Evolutionary conservation across 139 green algal genomes (phyloP).

Genomic region (Spirogloea muscicola): DNA sequence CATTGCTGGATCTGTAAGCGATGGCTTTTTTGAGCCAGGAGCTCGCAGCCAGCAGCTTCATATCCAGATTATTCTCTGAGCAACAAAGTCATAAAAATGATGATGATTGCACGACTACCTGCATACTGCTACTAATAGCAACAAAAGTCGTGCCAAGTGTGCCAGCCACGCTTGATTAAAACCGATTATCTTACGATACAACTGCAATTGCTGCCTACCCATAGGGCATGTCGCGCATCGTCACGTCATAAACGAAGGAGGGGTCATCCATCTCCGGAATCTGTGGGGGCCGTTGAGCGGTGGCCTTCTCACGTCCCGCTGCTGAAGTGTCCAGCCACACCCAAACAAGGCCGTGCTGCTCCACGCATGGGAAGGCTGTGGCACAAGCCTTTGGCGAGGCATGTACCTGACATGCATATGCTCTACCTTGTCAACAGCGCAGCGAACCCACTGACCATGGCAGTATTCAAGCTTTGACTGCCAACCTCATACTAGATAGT

Average conservation of each 20-base stretch:
- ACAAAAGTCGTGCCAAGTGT: background rate
- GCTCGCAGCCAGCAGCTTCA: background rate
- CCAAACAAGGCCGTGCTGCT: constrained; percentile 28
- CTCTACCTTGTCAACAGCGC: too few relatives aligned
- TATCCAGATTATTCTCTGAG: background rate
- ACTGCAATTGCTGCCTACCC: background rate
- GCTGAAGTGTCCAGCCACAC: constrained; percentile 30
- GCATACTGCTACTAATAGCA: background rate
- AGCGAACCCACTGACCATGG: too few relatives aligned
- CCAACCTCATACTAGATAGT: too few relatives aligned
- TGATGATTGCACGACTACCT: background rate
- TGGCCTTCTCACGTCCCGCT: background rate
- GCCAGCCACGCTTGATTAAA: background rate
- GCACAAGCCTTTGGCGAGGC: constrained; percentile 17
- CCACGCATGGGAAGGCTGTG: background rate
- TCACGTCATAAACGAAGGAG: constrained; percentile 9
- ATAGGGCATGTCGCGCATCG: constrained; percentile 11
- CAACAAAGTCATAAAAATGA: background rate
- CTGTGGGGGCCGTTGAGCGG: background rate
- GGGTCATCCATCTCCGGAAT: constrained; percentile 28
- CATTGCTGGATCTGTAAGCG: background rate
- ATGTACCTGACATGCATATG: background rate
- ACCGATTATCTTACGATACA: background rate
- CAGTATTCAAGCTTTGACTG: too few relatives aligned
- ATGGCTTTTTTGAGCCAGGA: background rate